Evolutionary conservation across 1,284 basidiomycete species (phyloP).

Genomic region (Leccinum insolens): DNA sequence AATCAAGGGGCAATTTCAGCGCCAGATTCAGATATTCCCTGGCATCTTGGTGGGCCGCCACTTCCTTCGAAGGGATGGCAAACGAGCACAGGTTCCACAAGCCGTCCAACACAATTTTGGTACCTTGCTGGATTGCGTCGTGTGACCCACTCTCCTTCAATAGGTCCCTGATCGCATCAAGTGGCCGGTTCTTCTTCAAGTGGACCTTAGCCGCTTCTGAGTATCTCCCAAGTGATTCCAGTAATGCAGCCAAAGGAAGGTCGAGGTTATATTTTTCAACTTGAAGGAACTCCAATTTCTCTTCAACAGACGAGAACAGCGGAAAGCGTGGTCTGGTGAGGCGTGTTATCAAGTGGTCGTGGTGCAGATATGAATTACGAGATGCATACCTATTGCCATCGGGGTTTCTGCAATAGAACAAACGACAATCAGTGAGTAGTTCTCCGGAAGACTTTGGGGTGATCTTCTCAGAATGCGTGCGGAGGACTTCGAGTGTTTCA

Average conservation of each 20-base stretch:
- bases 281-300: conserved; percentile 55
- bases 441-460: conserved; percentile 37
- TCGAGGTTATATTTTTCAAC: conserved; percentile 55
- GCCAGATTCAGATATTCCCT: conserved; percentile 21
- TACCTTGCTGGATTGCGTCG: conserved; percentile 35
- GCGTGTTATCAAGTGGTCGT: conserved; percentile 2
- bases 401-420: conserved; percentile 50
- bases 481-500: conserved; percentile 52
- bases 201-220: conserved; percentile 61
- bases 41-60: conserved; percentile 11
- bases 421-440: conserved; percentile 49
- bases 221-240: conserved; percentile 48
- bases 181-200: conserved; percentile 48
- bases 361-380: not conserved
- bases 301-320: conserved; percentile 55
- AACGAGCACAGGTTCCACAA: conserved; percentile 33
- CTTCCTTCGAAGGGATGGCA: conserved; percentile 13
- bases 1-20: conserved; percentile 15
- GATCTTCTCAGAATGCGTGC: conserved; percentile 27
- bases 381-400: conserved; percentile 33
- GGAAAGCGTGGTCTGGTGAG: conserved; percentile 45
- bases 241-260: conserved; percentile 47
- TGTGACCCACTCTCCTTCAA: conserved; percentile 37
- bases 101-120: conserved; percentile 28
- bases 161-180: conserved; percentile 53